These are phyloP conservation scores for Exophiala calicioides DNA, from an alignment of 2,329 filamentous ascomycete genomes.

Conservation along the genomic window DNA sequence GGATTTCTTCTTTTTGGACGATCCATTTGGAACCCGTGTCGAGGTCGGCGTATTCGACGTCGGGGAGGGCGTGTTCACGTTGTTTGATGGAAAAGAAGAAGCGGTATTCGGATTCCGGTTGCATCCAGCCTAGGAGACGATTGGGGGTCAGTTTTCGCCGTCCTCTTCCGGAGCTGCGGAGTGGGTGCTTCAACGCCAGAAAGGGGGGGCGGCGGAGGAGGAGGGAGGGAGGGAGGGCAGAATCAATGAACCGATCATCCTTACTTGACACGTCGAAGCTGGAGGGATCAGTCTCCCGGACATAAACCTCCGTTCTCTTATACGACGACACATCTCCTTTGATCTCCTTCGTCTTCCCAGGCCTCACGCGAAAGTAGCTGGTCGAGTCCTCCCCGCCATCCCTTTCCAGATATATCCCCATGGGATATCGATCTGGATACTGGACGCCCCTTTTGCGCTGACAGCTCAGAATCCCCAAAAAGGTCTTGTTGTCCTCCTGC, in stretches of 20 bases:
- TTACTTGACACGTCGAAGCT: background rate
- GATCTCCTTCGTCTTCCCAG: background rate
- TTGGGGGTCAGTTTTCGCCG: too few relatives aligned
- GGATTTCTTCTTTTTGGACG: background rate
- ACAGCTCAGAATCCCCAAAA: background rate
- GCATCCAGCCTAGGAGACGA: background rate
- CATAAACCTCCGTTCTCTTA: background rate
- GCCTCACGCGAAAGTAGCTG: background rate
- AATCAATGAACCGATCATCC: too few relatives aligned
- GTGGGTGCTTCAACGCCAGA: too few relatives aligned
- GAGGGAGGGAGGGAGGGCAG: too few relatives aligned
- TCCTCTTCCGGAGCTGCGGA: too few relatives aligned
- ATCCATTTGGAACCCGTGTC: background rate
- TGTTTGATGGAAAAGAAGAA: background rate
- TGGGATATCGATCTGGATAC: background rate
- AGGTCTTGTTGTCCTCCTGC: background rate
- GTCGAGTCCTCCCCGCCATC: background rate
- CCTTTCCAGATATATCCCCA: background rate
- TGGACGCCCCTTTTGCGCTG: background rate
- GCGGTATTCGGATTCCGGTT: background rate
- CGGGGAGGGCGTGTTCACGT: background rate
- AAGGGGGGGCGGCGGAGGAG: too few relatives aligned
- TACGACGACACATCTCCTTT: background rate
- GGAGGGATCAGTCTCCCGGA: background rate
- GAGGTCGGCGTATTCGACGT: background rate